A percentile compares a stretch with the other conserved stretches of the same genome.
Conservation (phyloP, 768 basidiomycete genomes). For the Tephrocybe sp. region DNA sequence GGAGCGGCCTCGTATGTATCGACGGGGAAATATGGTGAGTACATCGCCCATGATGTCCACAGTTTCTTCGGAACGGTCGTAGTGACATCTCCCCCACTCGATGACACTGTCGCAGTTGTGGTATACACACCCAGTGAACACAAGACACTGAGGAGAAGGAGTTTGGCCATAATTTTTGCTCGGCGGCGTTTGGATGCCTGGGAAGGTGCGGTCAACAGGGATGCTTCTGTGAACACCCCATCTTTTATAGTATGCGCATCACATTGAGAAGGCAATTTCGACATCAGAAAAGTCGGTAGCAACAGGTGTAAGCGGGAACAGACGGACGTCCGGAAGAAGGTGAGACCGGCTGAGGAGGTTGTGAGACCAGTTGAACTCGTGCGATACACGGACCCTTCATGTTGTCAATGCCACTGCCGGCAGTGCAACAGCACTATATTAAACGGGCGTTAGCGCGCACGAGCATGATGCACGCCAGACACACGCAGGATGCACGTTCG, state of each 20-base stretch:
- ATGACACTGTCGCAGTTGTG: neutral
- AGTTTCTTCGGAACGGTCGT: constrained; percentile 10
- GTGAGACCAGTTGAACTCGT: neutral
- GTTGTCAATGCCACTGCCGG: too few relatives aligned
- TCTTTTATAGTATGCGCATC: neutral
- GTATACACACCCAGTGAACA: constrained; percentile 8
- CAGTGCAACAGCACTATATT: too few relatives aligned
- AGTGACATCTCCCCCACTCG: constrained; percentile 8
- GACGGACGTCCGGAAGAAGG: too few relatives aligned
- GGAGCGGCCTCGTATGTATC: constrained; percentile 46
- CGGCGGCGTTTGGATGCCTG: neutral
- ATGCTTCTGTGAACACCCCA: neutral
- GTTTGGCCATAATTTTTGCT: constrained; percentile 4
- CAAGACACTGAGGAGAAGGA: constrained; percentile 7
- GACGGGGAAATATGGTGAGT: constrained; percentile 57
- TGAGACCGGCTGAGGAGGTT: neutral
- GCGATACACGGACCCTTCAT: too few relatives aligned
- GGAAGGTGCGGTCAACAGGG: neutral
- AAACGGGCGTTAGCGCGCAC: too few relatives aligned
- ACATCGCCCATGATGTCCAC: constrained; percentile 52
- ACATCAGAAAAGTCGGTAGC: neutral
- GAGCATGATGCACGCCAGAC: too few relatives aligned
- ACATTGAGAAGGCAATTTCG: neutral
- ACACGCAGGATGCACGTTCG: too few relatives aligned
- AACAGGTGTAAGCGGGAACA: neutral